Evolutionary conservation across 2,329 filamentous ascomycete species (phyloP).

Genomic region (Fusarium guadeloupense): DNA sequence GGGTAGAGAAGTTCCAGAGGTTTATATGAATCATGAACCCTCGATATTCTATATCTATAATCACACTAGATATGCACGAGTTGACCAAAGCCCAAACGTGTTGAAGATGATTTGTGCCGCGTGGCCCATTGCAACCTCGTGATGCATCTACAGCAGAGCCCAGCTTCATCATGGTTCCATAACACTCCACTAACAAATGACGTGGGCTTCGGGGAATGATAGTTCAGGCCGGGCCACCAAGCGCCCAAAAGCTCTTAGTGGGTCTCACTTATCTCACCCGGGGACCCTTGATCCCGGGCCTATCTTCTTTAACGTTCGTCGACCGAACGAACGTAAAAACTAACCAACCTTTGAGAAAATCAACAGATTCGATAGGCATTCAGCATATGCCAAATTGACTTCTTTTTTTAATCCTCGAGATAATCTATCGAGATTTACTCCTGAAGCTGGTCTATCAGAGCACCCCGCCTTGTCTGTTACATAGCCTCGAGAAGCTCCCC

Average conservation of each 20-base stretch:
- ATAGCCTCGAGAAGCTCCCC: constrained; percentile 16
- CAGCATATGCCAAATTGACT: constrained; percentile 5
- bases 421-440: constrained; percentile 19
- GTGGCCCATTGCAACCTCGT: constrained; percentile 29
- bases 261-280: constrained; percentile 21
- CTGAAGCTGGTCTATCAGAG: not conserved
- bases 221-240: constrained; percentile 23
- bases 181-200: no score
- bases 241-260: constrained; percentile 39
- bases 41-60: not conserved
- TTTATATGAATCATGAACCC: not conserved
- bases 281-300: constrained; percentile 17
- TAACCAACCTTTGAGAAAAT: constrained; percentile 18
- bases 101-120: constrained; percentile 1
- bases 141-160: constrained; percentile 14
- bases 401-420: not conserved
- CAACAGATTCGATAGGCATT: constrained; percentile 10
- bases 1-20: not conserved
- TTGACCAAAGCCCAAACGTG: constrained; percentile 9
- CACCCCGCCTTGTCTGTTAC: not conserved
- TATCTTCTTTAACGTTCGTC: constrained; percentile 39
- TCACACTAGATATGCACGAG: constrained; percentile 14
- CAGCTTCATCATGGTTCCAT: constrained; percentile 5
- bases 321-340: not conserved
- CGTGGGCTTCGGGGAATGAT: constrained; percentile 25